These are phyloP conservation scores for Apostasia ramifera DNA, from an alignment of 106 monocot genomes.

Conservation along the genomic window DNA sequence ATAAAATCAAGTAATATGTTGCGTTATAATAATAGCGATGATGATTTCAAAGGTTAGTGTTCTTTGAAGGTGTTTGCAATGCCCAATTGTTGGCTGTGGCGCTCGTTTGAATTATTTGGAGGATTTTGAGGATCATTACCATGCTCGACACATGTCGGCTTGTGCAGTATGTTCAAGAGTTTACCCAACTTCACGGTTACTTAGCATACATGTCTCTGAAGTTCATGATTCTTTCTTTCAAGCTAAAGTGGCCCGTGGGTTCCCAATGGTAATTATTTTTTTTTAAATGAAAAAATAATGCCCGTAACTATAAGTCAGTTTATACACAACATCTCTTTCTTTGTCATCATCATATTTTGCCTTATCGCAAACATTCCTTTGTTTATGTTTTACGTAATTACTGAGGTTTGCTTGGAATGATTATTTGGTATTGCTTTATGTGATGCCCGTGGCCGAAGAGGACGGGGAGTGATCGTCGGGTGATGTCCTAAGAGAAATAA, in stretches of 20 bases:
- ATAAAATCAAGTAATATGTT: no score
- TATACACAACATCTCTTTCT: no score
- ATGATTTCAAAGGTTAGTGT: neutral
- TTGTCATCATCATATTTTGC: no score
- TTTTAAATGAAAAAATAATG: neutral
- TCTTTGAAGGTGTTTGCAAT: constrained; percentile 44
- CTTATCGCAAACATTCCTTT: no score
- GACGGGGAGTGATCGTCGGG: no score
- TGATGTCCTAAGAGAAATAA: no score
- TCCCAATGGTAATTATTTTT: constrained; percentile 64
- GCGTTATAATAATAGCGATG: no score
- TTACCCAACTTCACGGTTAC: constrained; percentile 75
- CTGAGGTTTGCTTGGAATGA: no score
- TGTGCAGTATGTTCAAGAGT: constrained; percentile 86
- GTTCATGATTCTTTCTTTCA: constrained; percentile 94
- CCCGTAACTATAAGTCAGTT: no score
- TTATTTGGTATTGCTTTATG: no score
- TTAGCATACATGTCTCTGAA: constrained; percentile 94
- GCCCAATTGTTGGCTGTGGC: constrained; percentile 90
- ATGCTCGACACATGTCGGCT: constrained; percentile 74
- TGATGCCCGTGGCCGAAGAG: no score
- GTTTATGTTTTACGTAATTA: no score
- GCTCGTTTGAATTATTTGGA: constrained; percentile 60
- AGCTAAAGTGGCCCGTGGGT: constrained; percentile 92
- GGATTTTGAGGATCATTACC: constrained; percentile 90